Conservation (phyloP, 495 filamentous ascomycete genomes). For the Talaromyces adpressus region DNA sequence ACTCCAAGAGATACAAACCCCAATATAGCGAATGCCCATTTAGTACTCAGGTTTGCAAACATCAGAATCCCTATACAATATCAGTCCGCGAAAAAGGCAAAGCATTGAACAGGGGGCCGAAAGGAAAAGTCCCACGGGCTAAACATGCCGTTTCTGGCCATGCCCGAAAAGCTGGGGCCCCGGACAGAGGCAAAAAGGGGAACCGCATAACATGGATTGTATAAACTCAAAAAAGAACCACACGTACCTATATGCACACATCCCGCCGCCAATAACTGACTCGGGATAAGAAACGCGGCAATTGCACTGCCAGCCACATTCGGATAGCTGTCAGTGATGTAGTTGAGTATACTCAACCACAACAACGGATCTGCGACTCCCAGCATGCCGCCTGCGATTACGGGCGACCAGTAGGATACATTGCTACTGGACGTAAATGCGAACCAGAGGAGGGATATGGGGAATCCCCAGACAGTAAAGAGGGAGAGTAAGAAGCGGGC, state of each 20-base stretch:
- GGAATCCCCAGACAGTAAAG: constrained; percentile 28
- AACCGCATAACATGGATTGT: neutral
- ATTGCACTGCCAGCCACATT: constrained; percentile 29
- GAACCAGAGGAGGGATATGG: constrained; percentile 29
- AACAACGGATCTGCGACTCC: constrained; percentile 29
- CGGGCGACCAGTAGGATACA: constrained; percentile 27
- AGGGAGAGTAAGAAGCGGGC: constrained; percentile 30
- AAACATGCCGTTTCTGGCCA: neutral
- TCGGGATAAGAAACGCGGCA: constrained; percentile 32
- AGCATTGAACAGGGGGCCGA: neutral
- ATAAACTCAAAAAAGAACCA: neutral
- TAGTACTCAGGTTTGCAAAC: constrained; percentile 27
- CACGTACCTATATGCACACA: constrained; percentile 21
- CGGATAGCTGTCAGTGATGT: constrained; percentile 31
- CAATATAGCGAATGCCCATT: constrained; percentile 29
- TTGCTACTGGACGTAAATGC: constrained; percentile 29
- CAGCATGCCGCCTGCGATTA: constrained; percentile 25
- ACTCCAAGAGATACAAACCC: constrained; percentile 29
- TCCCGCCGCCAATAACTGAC: constrained; percentile 27
- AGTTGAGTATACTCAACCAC: constrained; percentile 31
- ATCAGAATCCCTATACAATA: constrained; percentile 23
- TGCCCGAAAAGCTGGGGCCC: neutral
- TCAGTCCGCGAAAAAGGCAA: neutral
- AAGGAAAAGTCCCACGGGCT: neutral
- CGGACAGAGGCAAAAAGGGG: neutral